A percentile compares a stretch with the other conserved stretches of the same genome.
phyloP scores from a whole-genome alignment of 306 rosid genomes.

The Castanopsis chinensis region DNA sequence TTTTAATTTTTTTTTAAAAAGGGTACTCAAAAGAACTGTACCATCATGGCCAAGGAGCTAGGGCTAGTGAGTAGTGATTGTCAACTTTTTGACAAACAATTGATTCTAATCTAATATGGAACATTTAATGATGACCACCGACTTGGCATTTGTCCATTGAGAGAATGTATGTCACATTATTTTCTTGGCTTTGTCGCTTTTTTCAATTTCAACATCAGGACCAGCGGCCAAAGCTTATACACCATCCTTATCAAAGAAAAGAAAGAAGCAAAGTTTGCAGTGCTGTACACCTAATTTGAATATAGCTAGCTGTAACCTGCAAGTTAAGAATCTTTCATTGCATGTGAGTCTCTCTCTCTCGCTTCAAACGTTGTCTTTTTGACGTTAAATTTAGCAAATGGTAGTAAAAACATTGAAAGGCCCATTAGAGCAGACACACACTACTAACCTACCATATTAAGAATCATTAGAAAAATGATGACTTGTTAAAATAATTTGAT shows the following conservation, averaged over 20 bases:
- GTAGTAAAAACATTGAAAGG: not conserved
- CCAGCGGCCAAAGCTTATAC: not conserved
- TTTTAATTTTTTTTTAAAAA: too few species aligned
- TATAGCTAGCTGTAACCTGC: not conserved
- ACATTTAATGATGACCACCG: slow-evolving; percentile 35
- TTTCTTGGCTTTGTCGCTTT: slow-evolving; percentile 11
- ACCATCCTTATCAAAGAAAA: not conserved
- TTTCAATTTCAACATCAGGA: slow-evolving; percentile 24
- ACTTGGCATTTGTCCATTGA: slow-evolving; percentile 31
- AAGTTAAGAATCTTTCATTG: not conserved
- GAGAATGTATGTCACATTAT: slow-evolving; percentile 27
- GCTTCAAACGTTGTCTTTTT: not conserved
- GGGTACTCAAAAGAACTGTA: not conserved
- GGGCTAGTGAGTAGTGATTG: slow-evolving; percentile 9
- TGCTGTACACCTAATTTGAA: slow-evolving; percentile 22
- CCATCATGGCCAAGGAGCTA: slow-evolving; percentile 4
- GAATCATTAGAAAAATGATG: not conserved
- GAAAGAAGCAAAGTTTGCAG: slow-evolving; percentile 18
- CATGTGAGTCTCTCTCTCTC: not conserved
- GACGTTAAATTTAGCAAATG: not conserved
- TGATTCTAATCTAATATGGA: slow-evolving; percentile 19
- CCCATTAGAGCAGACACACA: not conserved
- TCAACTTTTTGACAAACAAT: slow-evolving; percentile 33
- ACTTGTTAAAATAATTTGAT: too few species aligned
- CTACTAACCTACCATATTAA: not conserved